Percentiles rank a stretch among this genome's conserved stretches.
Conservation (phyloP, 176 grass and related monocot species). For the Zea mays region DNA sequence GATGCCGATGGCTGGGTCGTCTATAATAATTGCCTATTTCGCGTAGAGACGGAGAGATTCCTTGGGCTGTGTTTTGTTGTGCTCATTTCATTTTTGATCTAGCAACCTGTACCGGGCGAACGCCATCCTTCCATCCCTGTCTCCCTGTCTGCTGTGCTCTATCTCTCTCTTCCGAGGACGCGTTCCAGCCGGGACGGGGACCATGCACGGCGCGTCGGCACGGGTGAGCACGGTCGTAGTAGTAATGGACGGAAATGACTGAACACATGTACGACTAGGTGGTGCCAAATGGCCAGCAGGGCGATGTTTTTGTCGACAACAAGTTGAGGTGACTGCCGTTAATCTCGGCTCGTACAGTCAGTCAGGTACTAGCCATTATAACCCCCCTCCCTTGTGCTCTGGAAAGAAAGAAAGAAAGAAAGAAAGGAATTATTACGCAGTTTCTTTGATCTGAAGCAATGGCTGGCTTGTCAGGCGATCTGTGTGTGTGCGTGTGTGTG, state of each 20-base stretch:
- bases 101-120: neutral
- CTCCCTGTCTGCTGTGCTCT: neutral
- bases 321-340: too few relatives aligned
- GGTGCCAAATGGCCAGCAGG: too few relatives aligned
- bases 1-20: neutral
- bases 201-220: neutral
- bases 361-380: neutral
- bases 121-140: neutral
- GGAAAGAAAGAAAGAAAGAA: neutral
- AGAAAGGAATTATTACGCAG: neutral
- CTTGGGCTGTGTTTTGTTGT: neutral
- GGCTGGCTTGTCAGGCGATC: neutral
- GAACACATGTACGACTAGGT: neutral
- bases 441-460: slow-evolving; percentile 25
- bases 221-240: neutral
- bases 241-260: neutral
- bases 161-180: neutral
- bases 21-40: neutral
- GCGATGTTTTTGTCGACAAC: too few relatives aligned
- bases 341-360: too few relatives aligned
- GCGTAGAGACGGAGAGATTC: neutral
- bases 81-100: neutral
- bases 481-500: neutral
- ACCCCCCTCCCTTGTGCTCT: neutral
- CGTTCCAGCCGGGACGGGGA: neutral